Evolutionary conservation across 805 yeast species (phyloP).

Genomic region (Starmerella apicola): DNA sequence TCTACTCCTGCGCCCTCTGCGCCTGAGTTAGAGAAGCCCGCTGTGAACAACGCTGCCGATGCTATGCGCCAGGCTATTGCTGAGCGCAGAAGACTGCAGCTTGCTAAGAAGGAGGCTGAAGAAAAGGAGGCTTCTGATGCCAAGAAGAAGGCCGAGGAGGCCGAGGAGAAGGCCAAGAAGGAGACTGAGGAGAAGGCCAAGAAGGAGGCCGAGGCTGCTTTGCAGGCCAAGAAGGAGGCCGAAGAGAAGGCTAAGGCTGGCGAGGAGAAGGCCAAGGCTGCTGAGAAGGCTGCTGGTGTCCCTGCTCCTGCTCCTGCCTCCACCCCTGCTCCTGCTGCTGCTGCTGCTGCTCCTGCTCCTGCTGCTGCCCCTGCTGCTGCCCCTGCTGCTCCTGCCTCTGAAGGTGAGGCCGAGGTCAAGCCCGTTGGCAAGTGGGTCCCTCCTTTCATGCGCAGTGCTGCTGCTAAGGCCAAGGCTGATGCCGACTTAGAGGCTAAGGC

Average conservation of each 20-base stretch:
- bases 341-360: background rate
- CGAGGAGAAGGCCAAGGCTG: conserved; percentile 9
- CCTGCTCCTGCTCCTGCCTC: conserved; percentile 20
- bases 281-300: conserved; percentile 6
- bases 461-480: conserved; percentile 14
- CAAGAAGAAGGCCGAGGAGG: conserved; percentile 5
- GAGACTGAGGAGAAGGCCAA: conserved; percentile 14
- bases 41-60: conserved; percentile 10
- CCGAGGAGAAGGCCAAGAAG: conserved; percentile 9
- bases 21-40: conserved; percentile 9
- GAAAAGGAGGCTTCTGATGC: background rate
- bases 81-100: conserved; percentile 2
- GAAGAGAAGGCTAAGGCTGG: conserved; percentile 4
- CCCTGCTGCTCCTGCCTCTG: conserved; percentile 2
- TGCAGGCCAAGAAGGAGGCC: conserved; percentile 4
- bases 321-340: background rate
- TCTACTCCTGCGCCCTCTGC: background rate
- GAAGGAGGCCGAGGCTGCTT: conserved; percentile 9
- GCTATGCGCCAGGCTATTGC: conserved; percentile 12
- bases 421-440: conserved; percentile 2
- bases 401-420: conserved; percentile 1
- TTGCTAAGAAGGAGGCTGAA: background rate
- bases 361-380: background rate
- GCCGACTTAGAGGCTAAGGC: conserved; percentile 12
- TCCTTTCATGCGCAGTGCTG: conserved; percentile 7